Base-by-base conservation (phyloP, 768 basidiomycete species). In the Podaxis sp. region DNA sequence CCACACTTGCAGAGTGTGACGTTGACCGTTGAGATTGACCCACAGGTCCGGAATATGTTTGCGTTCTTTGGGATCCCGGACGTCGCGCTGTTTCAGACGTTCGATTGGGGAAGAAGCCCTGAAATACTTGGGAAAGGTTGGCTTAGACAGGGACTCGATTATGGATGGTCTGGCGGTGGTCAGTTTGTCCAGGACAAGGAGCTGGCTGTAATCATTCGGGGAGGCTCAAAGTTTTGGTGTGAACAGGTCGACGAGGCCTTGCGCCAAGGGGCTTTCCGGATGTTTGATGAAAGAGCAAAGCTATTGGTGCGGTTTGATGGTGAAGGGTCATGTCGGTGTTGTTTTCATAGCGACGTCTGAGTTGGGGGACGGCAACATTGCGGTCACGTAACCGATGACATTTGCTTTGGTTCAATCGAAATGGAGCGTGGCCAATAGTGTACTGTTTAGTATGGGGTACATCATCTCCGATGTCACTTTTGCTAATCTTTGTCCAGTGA, bases 1-100 rank as follows among this genome's bases (percentile, higher is more conserved):
- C 12, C 33, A 11, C 22, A n/a, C 2, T 15, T 60, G 46, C 33
- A 52, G 24, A 40, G 22, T 24, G 8, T 60, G 48, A 37, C 22
- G 49, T 36, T 60, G 50, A 51, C 13, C 2, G 11, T 60, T 13
- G 36, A 40, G 6, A 33, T 60, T 20, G 58, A 60, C 15, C 58
- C 49, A 36, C n/a, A 28, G 3, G 33, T 37, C 2, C 37, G 57
- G 20, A 40, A 51, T 24, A 38, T 60, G 37, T n/a, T 51, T 2
- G 49, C 36, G 48, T 52, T 40, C 38, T 60, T 60, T 51, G 58
- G 58, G 11, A 51, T 60, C 1, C 37, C 58, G 20, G 50, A 51
- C 24, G 58, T 11, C 3, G 33, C 30, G 24, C 10, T 60, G 58
- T 60, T 60, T 26, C 17, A 52, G 26, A 24, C 17, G 20, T 51